Percentiles rank a stretch among this genome's conserved stretches.
phyloP scores from a whole-genome alignment of 441 rosid genomes.

The Gossypium schwendimanii region DNA sequence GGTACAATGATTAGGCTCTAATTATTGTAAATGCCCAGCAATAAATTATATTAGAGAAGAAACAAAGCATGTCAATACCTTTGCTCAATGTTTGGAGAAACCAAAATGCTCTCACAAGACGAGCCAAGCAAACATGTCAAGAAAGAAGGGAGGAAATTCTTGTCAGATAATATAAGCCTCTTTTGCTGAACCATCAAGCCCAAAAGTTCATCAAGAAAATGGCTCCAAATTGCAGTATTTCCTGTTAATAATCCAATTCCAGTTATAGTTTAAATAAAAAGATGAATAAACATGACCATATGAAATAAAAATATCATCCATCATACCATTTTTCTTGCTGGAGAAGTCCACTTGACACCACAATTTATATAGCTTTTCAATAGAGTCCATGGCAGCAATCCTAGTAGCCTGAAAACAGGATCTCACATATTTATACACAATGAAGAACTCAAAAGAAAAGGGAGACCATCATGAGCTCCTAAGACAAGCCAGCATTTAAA shows the following conservation, averaged over 20 bases:
- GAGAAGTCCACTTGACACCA: slow-evolving; percentile 51
- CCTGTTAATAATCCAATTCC: slow-evolving; percentile 47
- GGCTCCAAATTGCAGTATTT: slow-evolving; percentile 56
- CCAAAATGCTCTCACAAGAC: slow-evolving; percentile 46
- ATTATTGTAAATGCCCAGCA: not conserved
- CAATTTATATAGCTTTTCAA: slow-evolving; percentile 56
- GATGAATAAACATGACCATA: slow-evolving; percentile 4
- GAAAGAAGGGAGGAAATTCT: slow-evolving; percentile 66
- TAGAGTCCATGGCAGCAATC: slow-evolving; percentile 71
- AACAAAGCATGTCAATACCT: slow-evolving; percentile 39
- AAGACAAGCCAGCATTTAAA: not conserved
- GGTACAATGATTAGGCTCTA: not conserved
- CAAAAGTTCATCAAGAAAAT: slow-evolving; percentile 64
- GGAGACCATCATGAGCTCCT: not conserved
- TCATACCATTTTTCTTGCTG: slow-evolving; percentile 87
- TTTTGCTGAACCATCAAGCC: slow-evolving; percentile 75
- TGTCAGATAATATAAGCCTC: slow-evolving; percentile 72
- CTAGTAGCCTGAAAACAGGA: slow-evolving; percentile 54
- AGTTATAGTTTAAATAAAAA: slow-evolving; percentile 3
- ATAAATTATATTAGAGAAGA: not conserved
- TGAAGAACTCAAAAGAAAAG: not conserved
- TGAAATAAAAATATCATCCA: slow-evolving; percentile 5
- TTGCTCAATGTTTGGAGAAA: slow-evolving; percentile 60
- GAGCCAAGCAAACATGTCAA: slow-evolving; percentile 74
- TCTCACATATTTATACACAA: not conserved